Conservation (phyloP, 805 yeast species). For the Brettanomyces bruxellensis region DNA sequence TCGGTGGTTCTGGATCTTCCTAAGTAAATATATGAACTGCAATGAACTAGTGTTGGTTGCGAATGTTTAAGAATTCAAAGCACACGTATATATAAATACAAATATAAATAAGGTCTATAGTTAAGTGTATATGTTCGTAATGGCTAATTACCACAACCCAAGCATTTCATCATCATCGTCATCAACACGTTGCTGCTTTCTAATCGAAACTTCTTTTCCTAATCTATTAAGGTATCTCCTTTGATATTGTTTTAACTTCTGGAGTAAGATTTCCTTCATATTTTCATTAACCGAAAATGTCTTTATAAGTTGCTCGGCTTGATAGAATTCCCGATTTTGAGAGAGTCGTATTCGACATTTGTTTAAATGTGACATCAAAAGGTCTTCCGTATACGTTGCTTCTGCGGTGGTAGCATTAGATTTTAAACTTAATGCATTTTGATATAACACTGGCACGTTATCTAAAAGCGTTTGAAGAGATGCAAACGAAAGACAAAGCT, state of each 20-base stretch:
- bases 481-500: slow-evolving; percentile 14
- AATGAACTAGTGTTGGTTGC: slow-evolving; percentile 46
- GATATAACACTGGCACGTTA: slow-evolving; percentile 15
- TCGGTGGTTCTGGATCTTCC: slow-evolving; percentile 76
- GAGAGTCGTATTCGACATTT: slow-evolving; percentile 14
- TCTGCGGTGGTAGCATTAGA: slow-evolving; percentile 9
- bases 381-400: slow-evolving; percentile 12
- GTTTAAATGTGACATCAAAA: slow-evolving; percentile 15
- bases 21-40: slow-evolving; percentile 68
- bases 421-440: slow-evolving; percentile 4
- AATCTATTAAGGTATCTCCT: slow-evolving; percentile 11
- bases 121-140: not conserved
- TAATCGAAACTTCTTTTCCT: slow-evolving; percentile 4
- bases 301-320: slow-evolving; percentile 21
- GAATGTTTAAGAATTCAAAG: slow-evolving; percentile 5
- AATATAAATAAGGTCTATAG: not conserved
- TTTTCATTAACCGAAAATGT: slow-evolving; percentile 15
- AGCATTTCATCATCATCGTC: slow-evolving; percentile 24
- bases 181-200: slow-evolving; percentile 6
- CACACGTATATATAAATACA: not conserved
- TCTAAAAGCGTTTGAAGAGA: slow-evolving; percentile 15
- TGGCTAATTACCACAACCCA: slow-evolving; percentile 16
- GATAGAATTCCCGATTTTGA: slow-evolving; percentile 13
- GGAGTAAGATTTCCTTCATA: slow-evolving; percentile 12
- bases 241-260: slow-evolving; percentile 10